Conservation (phyloP, 208 protist genomes). For the Leishmania guyanensis region DNA sequence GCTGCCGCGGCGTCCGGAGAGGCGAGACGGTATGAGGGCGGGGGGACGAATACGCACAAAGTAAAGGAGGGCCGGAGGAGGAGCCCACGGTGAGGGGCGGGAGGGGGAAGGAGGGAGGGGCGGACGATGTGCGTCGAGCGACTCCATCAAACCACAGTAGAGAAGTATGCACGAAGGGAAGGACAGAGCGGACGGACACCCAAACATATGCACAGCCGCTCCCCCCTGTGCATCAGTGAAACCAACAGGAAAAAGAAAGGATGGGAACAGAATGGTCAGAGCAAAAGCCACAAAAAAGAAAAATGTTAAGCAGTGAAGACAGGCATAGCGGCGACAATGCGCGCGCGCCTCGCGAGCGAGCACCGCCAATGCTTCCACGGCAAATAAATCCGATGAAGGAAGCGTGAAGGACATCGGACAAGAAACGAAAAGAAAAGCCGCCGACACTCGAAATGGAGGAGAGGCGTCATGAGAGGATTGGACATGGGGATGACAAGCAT, state of each 20-base stretch:
- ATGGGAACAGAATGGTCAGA: not conserved
- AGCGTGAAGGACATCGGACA: not conserved
- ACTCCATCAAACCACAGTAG: not conserved
- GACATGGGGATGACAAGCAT: not conserved
- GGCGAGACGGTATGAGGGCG: not conserved
- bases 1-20: not conserved
- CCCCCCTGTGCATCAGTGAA: not conserved
- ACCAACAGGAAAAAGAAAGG: not conserved
- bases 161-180: not conserved
- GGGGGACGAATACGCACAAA: not conserved
- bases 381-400: not conserved
- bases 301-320: not conserved
- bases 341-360: not conserved
- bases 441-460: not conserved
- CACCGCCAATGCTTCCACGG: not conserved
- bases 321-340: not conserved
- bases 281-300: not conserved
- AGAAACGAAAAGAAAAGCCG: constrained; percentile 12
- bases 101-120: not conserved
- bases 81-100: not conserved
- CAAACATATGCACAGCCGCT: not conserved
- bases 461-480: not conserved
- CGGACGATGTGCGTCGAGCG: not conserved
- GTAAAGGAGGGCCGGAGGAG: not conserved
- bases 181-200: not conserved